Conservation (phyloP, 495 filamentous ascomycete genomes). For the Trichoderma virens region DNA sequence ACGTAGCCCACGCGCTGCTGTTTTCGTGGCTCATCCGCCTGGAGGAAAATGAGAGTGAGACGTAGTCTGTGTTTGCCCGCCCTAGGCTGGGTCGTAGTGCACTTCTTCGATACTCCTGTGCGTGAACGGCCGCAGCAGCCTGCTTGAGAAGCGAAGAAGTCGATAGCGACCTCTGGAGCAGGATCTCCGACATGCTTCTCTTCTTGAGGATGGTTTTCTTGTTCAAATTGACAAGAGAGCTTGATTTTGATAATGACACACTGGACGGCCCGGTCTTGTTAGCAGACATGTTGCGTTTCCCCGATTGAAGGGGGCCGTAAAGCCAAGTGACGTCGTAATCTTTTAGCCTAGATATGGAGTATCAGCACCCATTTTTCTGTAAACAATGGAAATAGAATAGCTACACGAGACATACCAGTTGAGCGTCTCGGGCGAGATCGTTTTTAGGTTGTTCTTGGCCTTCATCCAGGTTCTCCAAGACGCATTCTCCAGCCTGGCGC, state of each 20-base stretch:
- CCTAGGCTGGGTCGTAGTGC: slow-evolving; percentile 36
- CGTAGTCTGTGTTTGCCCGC: slow-evolving; percentile 60
- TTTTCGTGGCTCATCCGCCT: slow-evolving; percentile 47
- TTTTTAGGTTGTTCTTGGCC: slow-evolving; percentile 72
- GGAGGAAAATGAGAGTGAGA: slow-evolving; percentile 49
- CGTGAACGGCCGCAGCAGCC: slow-evolving; percentile 84
- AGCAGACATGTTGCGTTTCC: slow-evolving; percentile 35
- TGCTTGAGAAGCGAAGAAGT: slow-evolving; percentile 88
- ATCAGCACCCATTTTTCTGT: slow-evolving; percentile 7
- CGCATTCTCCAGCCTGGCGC: slow-evolving; percentile 83
- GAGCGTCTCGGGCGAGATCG: slow-evolving; percentile 77
- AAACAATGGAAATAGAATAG: background rate
- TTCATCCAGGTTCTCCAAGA: slow-evolving; percentile 99
- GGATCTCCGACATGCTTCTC: slow-evolving; percentile 88
- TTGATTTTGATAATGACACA: slow-evolving; percentile 61
- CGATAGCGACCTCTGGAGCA: slow-evolving; percentile 85
- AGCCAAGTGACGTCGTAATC: slow-evolving; percentile 98
- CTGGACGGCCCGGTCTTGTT: slow-evolving; percentile 45
- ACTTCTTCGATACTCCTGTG: slow-evolving; percentile 58
- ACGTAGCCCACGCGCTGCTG: slow-evolving; percentile 49
- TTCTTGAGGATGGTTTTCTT: slow-evolving; percentile 96
- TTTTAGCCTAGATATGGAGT: slow-evolving; percentile 62
- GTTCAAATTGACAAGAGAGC: slow-evolving; percentile 59
- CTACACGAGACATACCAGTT: slow-evolving; percentile 74
- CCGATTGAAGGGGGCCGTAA: slow-evolving; percentile 84